phyloP scores from a whole-genome alignment of 345 rosid species.

The Clarkia xantiana region DNA sequence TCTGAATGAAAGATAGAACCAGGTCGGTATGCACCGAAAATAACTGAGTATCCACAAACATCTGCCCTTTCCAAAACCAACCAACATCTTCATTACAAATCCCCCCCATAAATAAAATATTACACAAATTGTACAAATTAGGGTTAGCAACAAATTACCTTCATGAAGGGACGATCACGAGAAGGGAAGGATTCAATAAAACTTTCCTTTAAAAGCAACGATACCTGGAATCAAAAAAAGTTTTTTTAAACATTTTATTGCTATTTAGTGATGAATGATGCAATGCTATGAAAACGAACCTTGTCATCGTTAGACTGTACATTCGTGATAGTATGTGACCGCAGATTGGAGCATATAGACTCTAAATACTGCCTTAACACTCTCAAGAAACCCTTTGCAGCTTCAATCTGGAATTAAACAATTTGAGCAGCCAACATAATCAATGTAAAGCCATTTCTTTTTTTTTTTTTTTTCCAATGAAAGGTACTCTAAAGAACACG shows the following conservation, averaged over 20 bases:
- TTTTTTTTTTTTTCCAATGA: no score
- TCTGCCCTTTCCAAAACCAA: constrained; percentile 19
- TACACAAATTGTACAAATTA: no score
- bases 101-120: no score
- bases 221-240: constrained; percentile 35
- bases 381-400: constrained; percentile 65
- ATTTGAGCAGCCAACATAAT: no score
- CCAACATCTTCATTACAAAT: no score
- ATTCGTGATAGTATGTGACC: constrained; percentile 90
- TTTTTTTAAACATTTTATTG: no score
- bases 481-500: background rate
- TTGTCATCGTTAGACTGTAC: constrained; percentile 94
- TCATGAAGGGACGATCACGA: constrained; percentile 80
- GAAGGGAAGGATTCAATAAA: constrained; percentile 73
- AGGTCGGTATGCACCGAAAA: constrained; percentile 95
- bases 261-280: no score
- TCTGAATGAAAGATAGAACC: constrained; percentile 80
- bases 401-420: constrained; percentile 39
- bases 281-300: constrained; percentile 25
- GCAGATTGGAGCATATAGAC: constrained; percentile 78
- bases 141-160: no score
- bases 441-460: no score
- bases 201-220: constrained; percentile 83
- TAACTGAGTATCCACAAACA: constrained; percentile 81
- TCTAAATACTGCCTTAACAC: constrained; percentile 65